Conservation (phyloP, 495 filamentous ascomycete species). For the Penicillium malachiteum region DNA sequence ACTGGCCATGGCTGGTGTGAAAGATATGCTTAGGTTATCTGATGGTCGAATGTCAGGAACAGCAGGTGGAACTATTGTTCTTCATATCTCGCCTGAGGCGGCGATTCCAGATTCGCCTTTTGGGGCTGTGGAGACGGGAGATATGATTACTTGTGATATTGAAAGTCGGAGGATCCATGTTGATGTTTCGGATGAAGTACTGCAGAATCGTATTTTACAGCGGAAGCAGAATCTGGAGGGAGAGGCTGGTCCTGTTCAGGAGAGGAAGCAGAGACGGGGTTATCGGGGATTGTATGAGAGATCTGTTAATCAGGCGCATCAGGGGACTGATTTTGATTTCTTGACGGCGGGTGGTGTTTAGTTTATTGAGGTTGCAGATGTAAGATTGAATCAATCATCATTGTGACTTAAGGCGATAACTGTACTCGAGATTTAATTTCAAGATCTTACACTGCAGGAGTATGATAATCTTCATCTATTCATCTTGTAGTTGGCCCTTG, state of each 20-base stretch:
- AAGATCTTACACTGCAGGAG: not conserved
- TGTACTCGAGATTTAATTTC: not conserved
- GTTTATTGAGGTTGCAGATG: too few species aligned
- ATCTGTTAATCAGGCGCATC: slow-evolving; percentile 62
- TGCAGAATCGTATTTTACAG: slow-evolving; percentile 38
- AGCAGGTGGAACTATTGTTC: slow-evolving; percentile 64
- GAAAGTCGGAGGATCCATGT: slow-evolving; percentile 45
- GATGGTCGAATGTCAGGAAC: slow-evolving; percentile 71
- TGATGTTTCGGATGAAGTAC: slow-evolving; percentile 47
- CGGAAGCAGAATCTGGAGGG: slow-evolving; percentile 24
- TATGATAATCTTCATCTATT: not conserved
- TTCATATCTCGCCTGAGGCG: slow-evolving; percentile 65
- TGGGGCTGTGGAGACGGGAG: slow-evolving; percentile 59
- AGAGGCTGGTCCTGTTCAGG: slow-evolving; percentile 28
- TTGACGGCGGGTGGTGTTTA: slow-evolving; percentile 45
- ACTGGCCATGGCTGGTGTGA: slow-evolving; percentile 55
- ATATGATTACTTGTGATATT: slow-evolving; percentile 55
- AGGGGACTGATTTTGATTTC: slow-evolving; percentile 66
- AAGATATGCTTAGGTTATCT: slow-evolving; percentile 64
- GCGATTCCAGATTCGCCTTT: slow-evolving; percentile 55
- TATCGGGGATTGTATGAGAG: slow-evolving; percentile 66
- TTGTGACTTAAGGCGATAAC: too few species aligned
- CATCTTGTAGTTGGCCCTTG: slow-evolving; percentile 4
- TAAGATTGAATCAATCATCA: too few species aligned
- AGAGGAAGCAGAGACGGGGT: slow-evolving; percentile 47